phyloP scores from a whole-genome alignment of 208 protist species.

The Spongospora subterranea region DNA sequence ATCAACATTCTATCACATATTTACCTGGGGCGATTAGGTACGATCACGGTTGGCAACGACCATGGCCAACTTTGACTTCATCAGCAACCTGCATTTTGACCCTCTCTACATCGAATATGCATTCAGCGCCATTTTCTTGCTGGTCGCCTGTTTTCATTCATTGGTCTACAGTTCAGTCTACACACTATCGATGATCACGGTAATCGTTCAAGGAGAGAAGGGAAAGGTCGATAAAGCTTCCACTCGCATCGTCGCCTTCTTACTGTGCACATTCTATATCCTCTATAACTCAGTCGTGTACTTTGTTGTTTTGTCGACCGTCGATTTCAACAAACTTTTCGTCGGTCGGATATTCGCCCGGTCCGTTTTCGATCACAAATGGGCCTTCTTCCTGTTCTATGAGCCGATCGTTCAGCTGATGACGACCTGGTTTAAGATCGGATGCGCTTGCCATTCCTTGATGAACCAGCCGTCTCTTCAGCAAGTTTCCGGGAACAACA shows the following conservation, averaged over 20 bases:
- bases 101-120: not conserved
- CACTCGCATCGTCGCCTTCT: not conserved
- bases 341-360: conserved; percentile 42
- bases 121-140: not conserved
- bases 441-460: not conserved
- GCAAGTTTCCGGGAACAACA: not conserved
- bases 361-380: conserved; percentile 38
- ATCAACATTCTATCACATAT: too few relatives aligned
- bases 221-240: not conserved
- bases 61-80: too few relatives aligned
- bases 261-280: not conserved
- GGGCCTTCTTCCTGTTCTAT: conserved; percentile 53
- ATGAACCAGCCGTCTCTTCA: not conserved
- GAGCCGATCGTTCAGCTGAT: conserved; percentile 41
- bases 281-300: conserved; percentile 14
- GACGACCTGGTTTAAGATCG: conserved; percentile 46
- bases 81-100: too few relatives aligned
- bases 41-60: too few relatives aligned
- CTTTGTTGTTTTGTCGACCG: conserved; percentile 21
- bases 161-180: conserved; percentile 22
- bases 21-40: too few relatives aligned
- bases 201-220: conserved; percentile 30
- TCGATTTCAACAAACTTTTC: conserved; percentile 3
- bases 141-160: conserved; percentile 25
- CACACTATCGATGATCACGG: not conserved